Evolutionary conservation across 768 basidiomycete genomes (phyloP).

Genomic region (Kwoniella bestiolae): DNA sequence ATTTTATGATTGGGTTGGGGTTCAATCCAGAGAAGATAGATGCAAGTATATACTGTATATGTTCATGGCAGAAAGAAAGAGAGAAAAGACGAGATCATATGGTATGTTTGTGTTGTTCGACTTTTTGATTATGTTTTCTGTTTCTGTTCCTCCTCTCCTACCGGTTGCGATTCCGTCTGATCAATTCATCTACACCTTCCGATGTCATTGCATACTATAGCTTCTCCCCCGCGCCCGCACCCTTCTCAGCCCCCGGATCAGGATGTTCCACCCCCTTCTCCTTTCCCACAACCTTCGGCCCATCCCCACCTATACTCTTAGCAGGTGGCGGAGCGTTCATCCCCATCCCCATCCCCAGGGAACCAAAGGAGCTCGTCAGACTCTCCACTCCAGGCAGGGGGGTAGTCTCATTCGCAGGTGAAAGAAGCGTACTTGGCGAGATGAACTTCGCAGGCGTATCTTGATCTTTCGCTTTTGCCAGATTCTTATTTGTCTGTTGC

Average conservation of each 20-base stretch:
- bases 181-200: too few species aligned
- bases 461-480: constrained; percentile 1
- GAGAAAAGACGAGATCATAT: not conserved
- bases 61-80: not conserved
- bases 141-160: too few species aligned
- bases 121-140: not conserved
- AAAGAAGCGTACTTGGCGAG: constrained; percentile 48
- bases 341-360: constrained; percentile 24
- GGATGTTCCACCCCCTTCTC: constrained; percentile 21
- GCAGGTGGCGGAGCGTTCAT: constrained; percentile 17
- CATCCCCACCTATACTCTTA: constrained; percentile 23
- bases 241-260: constrained; percentile 31
- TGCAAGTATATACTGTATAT: not conserved
- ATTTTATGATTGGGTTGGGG: too few species aligned
- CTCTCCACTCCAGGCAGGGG: constrained; percentile 29
- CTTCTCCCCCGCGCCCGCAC: too few species aligned
- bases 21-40: not conserved
- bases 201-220: too few species aligned
- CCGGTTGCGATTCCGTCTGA: not conserved
- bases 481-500: constrained; percentile 6
- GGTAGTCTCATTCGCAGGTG: constrained; percentile 30
- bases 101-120: not conserved
- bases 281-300: constrained; percentile 14
- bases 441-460: constrained; percentile 41
- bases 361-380: constrained; percentile 35